These are phyloP conservation scores for Cercospora sojina DNA, from an alignment of 2,329 filamentous ascomycete genomes.

Conservation along the genomic window DNA sequence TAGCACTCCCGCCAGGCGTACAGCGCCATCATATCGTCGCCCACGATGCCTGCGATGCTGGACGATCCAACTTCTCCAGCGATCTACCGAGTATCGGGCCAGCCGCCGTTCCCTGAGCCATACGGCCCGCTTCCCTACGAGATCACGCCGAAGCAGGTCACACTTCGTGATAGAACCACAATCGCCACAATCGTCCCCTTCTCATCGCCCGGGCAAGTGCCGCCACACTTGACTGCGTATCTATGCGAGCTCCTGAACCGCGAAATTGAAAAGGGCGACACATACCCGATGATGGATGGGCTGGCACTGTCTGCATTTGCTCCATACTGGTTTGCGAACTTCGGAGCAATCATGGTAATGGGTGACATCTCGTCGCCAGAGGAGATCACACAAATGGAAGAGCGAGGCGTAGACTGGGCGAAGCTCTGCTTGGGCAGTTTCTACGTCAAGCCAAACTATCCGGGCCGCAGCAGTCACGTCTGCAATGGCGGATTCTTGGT, in stretches of 20 bases:
- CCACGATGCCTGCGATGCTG: conserved; percentile 70
- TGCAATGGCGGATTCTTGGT: conserved; percentile 64
- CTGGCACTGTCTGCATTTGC: conserved; percentile 74
- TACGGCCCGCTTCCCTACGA: conserved; percentile 65
- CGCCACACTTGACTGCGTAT: conserved; percentile 70
- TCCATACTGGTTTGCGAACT: conserved; percentile 87
- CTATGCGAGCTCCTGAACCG: conserved; percentile 81
- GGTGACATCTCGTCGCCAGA: conserved; percentile 67
- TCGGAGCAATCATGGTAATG: conserved; percentile 82
- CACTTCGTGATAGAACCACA: conserved; percentile 77
- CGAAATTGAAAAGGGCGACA: conserved; percentile 89
- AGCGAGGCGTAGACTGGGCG: conserved; percentile 64
- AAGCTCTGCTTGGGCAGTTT: conserved; percentile 83
- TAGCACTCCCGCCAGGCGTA: neutral
- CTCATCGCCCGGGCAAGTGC: conserved; percentile 73
- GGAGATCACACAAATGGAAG: conserved; percentile 50
- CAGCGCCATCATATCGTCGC: neutral
- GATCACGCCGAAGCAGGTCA: conserved; percentile 74
- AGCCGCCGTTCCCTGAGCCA: conserved; percentile 62
- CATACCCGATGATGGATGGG: conserved; percentile 81
- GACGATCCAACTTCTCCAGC: conserved; percentile 71
- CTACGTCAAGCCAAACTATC: conserved; percentile 93
- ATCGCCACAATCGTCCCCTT: conserved; percentile 82
- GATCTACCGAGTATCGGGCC: conserved; percentile 68
- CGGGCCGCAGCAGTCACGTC: conserved; percentile 83